These are phyloP conservation scores for Cercophora newfieldiana DNA, from an alignment of 495 filamentous ascomycete genomes.

Conservation along the genomic window DNA sequence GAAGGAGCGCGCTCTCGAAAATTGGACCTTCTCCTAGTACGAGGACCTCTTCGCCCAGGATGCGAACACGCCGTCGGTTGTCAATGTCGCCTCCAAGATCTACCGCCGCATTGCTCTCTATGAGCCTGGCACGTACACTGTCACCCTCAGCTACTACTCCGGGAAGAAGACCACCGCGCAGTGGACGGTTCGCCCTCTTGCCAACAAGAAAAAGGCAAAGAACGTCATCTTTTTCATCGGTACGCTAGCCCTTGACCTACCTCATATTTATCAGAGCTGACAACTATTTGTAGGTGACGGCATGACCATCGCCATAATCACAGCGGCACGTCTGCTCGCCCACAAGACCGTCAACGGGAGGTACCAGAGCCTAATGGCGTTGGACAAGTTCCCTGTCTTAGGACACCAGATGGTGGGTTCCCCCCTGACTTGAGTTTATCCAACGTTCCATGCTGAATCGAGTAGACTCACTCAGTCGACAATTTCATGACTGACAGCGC, in stretches of 20 bases:
- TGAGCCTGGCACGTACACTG: constrained; percentile 69
- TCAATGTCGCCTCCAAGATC: constrained; percentile 69
- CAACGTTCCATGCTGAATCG: background rate
- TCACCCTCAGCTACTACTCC: constrained; percentile 67
- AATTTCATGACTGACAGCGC: constrained; percentile 76
- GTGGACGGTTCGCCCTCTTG: constrained; percentile 69
- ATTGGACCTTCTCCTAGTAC: constrained; percentile 70
- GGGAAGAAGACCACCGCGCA: constrained; percentile 62
- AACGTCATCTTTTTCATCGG: constrained; percentile 78
- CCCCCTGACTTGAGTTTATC: background rate
- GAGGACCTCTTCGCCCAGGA: constrained; percentile 74
- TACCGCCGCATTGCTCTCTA: constrained; percentile 67
- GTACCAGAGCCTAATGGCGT: constrained; percentile 64
- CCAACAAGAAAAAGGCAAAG: constrained; percentile 65
- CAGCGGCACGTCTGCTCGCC: constrained; percentile 68
- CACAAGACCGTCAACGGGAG: constrained; percentile 75
- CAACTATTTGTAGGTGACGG: constrained; percentile 50
- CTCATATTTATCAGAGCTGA: background rate
- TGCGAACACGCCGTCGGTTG: constrained; percentile 59
- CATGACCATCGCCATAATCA: constrained; percentile 79
- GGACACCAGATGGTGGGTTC: constrained; percentile 61
- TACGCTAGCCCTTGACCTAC: background rate
- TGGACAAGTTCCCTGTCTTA: constrained; percentile 72
- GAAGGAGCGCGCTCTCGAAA: constrained; percentile 62
- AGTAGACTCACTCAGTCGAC: constrained; percentile 66